Evolutionary conservation across 2,329 filamentous ascomycete genomes (phyloP).

Genomic region (Colletotrichum spaethianum): DNA sequence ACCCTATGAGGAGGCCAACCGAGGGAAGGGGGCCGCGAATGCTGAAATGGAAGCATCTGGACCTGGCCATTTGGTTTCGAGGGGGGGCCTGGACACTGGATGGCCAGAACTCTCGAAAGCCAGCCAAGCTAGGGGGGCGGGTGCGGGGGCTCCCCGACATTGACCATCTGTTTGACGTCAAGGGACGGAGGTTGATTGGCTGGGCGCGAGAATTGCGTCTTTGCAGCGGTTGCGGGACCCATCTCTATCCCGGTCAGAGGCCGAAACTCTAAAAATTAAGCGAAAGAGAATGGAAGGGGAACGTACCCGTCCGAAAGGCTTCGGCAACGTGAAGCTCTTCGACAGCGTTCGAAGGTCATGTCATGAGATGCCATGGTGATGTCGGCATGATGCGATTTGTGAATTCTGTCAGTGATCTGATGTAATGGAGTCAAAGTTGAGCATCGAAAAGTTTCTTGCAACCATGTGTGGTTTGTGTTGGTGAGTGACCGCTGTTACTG

Average conservation of each 20-base stretch:
- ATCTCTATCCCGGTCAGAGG: not conserved
- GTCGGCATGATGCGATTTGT: not conserved
- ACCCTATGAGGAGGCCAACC: not conserved
- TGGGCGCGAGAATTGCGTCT: not conserved
- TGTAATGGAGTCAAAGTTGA: accelerated
- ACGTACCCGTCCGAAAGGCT: not conserved
- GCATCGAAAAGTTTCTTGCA: not conserved
- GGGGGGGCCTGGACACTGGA: not conserved
- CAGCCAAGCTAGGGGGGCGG: not conserved
- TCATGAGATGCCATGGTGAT: not conserved
- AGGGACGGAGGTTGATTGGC: slow-evolving; percentile 10
- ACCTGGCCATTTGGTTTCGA: slow-evolving; percentile 8
- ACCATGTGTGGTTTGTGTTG: not conserved
- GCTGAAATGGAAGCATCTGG: not conserved
- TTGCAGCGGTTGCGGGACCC: not conserved
- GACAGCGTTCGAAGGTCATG: not conserved
- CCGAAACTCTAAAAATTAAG: slow-evolving; percentile 24
- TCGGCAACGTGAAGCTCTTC: not conserved
- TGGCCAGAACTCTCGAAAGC: not conserved
- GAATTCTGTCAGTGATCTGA: not conserved
- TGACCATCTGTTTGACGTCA: slow-evolving; percentile 1
- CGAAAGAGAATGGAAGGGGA: slow-evolving; percentile 1
- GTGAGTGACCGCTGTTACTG: not conserved
- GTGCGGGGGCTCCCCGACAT: not conserved
- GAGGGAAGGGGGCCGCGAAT: not conserved